Conservation (phyloP, 2,329 filamentous ascomycete species). For the Cercospora sp. region DNA sequence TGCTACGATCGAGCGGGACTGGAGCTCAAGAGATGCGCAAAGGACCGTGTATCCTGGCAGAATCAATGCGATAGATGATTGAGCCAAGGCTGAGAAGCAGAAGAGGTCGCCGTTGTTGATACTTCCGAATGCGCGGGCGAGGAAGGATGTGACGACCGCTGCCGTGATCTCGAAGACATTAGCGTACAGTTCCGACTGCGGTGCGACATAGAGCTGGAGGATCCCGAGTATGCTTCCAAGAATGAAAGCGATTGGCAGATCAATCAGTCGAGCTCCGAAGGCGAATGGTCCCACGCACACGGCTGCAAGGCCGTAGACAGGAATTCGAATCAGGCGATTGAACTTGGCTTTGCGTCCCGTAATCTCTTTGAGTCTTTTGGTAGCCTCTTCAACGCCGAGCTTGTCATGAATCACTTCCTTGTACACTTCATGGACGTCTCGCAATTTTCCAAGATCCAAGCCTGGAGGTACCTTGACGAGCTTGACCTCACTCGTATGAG, state of each 20-base stretch:
- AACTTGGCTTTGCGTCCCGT: slow-evolving; percentile 59
- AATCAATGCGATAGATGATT: slow-evolving; percentile 53
- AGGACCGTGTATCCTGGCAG: slow-evolving; percentile 54
- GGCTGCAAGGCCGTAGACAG: slow-evolving; percentile 74
- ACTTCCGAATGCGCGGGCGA: slow-evolving; percentile 52
- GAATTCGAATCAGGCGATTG: slow-evolving; percentile 52
- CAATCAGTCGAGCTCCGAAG: slow-evolving; percentile 73
- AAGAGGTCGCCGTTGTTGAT: slow-evolving; percentile 47
- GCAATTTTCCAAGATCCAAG: slow-evolving; percentile 71
- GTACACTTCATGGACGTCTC: slow-evolving; percentile 75
- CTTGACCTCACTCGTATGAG: slow-evolving; percentile 79
- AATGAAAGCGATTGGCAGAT: slow-evolving; percentile 74
- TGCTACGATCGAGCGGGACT: slow-evolving; percentile 51
- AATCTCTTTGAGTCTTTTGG: slow-evolving; percentile 62
- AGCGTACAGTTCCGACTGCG: slow-evolving; percentile 68
- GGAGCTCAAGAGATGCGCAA: slow-evolving; percentile 53
- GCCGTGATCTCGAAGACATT: slow-evolving; percentile 55
- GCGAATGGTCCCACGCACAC: slow-evolving; percentile 77
- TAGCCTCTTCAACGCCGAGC: slow-evolving; percentile 71
- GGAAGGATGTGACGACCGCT: slow-evolving; percentile 52
- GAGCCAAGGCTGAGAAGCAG: slow-evolving; percentile 54
- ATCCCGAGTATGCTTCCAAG: slow-evolving; percentile 73
- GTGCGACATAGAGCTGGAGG: slow-evolving; percentile 72
- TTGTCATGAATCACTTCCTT: slow-evolving; percentile 78
- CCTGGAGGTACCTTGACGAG: slow-evolving; percentile 68